Percentiles rank a stretch among this genome's conserved stretches.
Conservation (phyloP, 306 rosid genomes). For the Cucumis hystrix region DNA sequence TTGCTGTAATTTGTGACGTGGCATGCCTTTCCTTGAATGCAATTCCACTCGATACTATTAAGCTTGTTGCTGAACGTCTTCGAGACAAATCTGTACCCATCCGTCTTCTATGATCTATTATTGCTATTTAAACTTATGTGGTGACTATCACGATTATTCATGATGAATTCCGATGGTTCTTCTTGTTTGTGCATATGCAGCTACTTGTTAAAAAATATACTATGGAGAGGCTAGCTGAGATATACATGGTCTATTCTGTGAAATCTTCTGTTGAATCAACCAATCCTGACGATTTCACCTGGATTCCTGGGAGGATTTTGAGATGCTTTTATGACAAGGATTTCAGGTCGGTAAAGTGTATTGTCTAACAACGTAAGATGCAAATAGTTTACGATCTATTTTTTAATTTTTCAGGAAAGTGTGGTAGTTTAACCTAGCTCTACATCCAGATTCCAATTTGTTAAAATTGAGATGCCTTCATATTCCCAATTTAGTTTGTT, state of each 20-base stretch:
- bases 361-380: not conserved
- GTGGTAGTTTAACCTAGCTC: not conserved
- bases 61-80: conserved; percentile 92
- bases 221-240: conserved; percentile 84
- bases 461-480: not conserved
- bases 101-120: conserved; percentile 5
- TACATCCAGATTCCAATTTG: not conserved
- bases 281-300: conserved; percentile 41
- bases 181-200: conserved; percentile 35
- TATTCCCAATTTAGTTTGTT: not conserved
- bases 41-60: conserved; percentile 62
- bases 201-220: conserved; percentile 85
- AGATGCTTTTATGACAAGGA: conserved; percentile 93
- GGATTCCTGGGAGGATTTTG: conserved; percentile 93
- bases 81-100: conserved; percentile 91
- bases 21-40: conserved; percentile 55
- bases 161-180: conserved; percentile 9
- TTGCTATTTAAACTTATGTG: not conserved
- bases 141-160: not conserved
- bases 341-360: conserved; percentile 51
- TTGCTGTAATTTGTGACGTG: conserved; percentile 85
- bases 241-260: conserved; percentile 54
- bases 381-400: not conserved
- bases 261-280: conserved; percentile 32
- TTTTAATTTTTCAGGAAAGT: not conserved